These are phyloP conservation scores for Phytophthora europaea DNA, from an alignment of 352 stramenopile species.

Conservation along the genomic window DNA sequence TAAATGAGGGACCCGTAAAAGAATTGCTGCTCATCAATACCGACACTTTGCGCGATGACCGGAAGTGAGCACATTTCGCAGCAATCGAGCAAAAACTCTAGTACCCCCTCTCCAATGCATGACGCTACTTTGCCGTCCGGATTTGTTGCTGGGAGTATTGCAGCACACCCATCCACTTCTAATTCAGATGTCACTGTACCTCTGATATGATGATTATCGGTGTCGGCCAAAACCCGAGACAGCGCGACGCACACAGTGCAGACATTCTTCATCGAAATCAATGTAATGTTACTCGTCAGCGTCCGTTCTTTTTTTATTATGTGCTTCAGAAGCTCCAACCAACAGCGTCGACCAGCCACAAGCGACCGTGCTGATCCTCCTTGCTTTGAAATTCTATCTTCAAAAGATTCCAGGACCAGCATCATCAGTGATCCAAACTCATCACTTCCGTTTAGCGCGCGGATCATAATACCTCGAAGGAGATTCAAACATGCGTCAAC, in stretches of 20 bases:
- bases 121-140: not conserved
- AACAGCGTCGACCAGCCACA: conserved; percentile 60
- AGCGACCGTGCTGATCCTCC: conserved; percentile 2
- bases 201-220: conserved; percentile 54
- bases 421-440: conserved; percentile 76
- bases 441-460: conserved; percentile 60
- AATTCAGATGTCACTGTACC: not conserved
- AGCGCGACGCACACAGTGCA: conserved; percentile 63
- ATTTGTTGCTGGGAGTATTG: not conserved
- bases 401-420: conserved; percentile 66
- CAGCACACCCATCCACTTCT: not conserved
- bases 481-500: conserved; percentile 56
- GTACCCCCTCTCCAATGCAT: conserved; percentile 67
- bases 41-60: conserved; percentile 48
- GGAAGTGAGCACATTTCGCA: conserved; percentile 53
- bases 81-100: conserved; percentile 61
- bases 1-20: conserved; percentile 81
- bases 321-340: conserved; percentile 67
- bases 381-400: conserved; percentile 39
- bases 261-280: conserved; percentile 67
- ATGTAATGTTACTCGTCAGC: conserved; percentile 52
- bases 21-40: conserved; percentile 71
- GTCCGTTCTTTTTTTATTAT: conserved; percentile 59
- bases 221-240: conserved; percentile 61
- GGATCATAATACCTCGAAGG: conserved; percentile 45